phyloP scores from a whole-genome alignment of 495 filamentous ascomycete genomes.

The Aspergillus kassunensis region DNA sequence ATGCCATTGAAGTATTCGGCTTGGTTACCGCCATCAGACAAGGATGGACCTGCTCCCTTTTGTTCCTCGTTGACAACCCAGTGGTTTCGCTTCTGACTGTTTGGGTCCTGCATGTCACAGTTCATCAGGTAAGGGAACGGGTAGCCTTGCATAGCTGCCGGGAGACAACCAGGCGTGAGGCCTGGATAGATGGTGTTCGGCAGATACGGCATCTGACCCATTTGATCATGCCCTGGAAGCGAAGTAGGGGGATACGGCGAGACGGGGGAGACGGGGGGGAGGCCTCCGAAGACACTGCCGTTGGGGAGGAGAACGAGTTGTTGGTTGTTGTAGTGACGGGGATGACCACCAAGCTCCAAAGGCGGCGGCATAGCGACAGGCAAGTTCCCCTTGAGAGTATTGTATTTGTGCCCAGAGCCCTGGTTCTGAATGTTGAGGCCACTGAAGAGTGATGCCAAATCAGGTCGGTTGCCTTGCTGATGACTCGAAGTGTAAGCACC shows the following conservation, averaged over 20 bases:
- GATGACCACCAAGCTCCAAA: slow-evolving; percentile 26
- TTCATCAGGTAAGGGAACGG: slow-evolving; percentile 32
- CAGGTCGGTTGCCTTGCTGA: slow-evolving; percentile 17
- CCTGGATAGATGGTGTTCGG: slow-evolving; percentile 22
- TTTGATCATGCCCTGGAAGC: slow-evolving; percentile 26
- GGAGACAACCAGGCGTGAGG: slow-evolving; percentile 10
- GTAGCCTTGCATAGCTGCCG: slow-evolving; percentile 22
- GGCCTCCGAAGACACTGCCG: slow-evolving; percentile 22
- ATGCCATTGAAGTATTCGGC: slow-evolving; percentile 23
- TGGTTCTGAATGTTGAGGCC: slow-evolving; percentile 26
- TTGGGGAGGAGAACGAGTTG: slow-evolving; percentile 30
- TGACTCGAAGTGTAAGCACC: not conserved
- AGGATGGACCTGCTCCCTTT: slow-evolving; percentile 16
- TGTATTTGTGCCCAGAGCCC: slow-evolving; percentile 25
- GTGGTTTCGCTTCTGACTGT: slow-evolving; percentile 6
- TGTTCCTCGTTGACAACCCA: slow-evolving; percentile 23
- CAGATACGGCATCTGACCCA: slow-evolving; percentile 30
- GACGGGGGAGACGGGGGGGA: slow-evolving; percentile 23
- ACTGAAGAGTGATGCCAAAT: slow-evolving; percentile 20
- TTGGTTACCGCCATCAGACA: slow-evolving; percentile 19
- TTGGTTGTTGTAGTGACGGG: slow-evolving; percentile 30
- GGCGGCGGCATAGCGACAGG: slow-evolving; percentile 25
- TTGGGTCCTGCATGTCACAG: slow-evolving; percentile 14
- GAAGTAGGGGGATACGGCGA: slow-evolving; percentile 21
- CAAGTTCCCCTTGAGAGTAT: slow-evolving; percentile 20